phyloP scores from a whole-genome alignment of 2,329 filamentous ascomycete species.

The Neospermospora avenae region DNA sequence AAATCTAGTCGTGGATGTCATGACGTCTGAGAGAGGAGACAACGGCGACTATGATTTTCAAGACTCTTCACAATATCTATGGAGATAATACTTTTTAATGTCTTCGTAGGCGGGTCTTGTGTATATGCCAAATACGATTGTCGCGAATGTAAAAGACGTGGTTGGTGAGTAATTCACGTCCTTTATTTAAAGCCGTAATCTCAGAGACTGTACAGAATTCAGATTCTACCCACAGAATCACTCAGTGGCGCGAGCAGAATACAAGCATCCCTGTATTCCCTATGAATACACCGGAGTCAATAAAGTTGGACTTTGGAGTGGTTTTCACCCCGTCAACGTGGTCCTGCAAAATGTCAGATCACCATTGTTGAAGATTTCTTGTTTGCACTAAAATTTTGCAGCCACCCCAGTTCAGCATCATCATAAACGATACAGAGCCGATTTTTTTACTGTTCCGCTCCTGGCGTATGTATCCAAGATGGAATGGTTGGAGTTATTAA shows the following conservation, averaged over 20 bases:
- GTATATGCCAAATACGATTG: neutral
- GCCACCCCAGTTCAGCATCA: conserved; percentile 41
- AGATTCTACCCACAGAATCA: conserved; percentile 61
- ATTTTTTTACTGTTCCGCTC: conserved; percentile 69
- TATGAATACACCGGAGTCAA: conserved; percentile 51
- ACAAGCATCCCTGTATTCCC: conserved; percentile 57
- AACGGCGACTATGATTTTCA: too few relatives aligned
- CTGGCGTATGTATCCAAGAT: conserved; percentile 57
- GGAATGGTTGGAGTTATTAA: conserved; percentile 78
- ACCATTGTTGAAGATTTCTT: neutral
- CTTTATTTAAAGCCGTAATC: neutral
- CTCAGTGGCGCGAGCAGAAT: conserved; percentile 59
- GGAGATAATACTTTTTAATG: neutral
- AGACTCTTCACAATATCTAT: too few relatives aligned
- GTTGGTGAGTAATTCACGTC: neutral
- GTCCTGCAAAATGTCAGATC: conserved; percentile 18
- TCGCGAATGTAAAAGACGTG: neutral
- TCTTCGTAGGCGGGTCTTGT: neutral
- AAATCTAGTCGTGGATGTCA: too few relatives aligned
- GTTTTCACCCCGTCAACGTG: conserved; percentile 44
- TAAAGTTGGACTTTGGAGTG: conserved; percentile 49
- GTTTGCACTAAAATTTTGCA: conserved; percentile 1
- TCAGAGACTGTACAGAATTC: conserved; percentile 38
- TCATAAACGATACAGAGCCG: conserved; percentile 59
- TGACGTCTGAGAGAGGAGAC: too few relatives aligned